phyloP scores from a whole-genome alignment of 2,329 filamentous ascomycete genomes.

The Talaromyces sp. region DNA sequence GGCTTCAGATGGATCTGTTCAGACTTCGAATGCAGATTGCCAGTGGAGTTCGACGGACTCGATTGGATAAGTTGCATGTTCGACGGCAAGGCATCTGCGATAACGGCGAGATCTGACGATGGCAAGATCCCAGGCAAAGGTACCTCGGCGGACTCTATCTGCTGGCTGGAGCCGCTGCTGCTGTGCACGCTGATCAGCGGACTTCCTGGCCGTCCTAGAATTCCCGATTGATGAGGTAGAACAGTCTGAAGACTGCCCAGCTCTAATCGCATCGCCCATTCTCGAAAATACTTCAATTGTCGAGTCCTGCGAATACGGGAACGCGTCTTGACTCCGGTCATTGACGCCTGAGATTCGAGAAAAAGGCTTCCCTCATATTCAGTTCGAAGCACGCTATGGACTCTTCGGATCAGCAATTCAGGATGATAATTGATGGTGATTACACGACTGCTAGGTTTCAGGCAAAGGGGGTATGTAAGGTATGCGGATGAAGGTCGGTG shows the following conservation, averaged over 20 bases:
- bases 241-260: conserved; percentile 25
- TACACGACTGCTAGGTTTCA: neutral
- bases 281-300: conserved; percentile 17
- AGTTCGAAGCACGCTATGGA: no score
- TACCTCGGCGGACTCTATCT: neutral
- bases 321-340: neutral
- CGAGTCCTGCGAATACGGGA: neutral
- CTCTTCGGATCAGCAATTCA: neutral
- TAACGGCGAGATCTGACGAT: neutral
- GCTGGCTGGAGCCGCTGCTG: conserved; percentile 5
- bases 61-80: neutral
- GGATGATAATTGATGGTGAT: neutral
- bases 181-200: conserved; percentile 30
- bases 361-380: neutral
- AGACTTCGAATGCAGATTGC: neutral
- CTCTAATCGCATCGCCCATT: conserved; percentile 39
- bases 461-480: conserved; percentile 7
- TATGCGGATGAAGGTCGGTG: neutral
- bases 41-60: neutral
- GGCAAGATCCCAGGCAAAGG: neutral
- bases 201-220: conserved; percentile 36
- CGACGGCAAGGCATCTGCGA: neutral
- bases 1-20: neutral
- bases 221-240: conserved; percentile 19
- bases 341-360: neutral